Evolutionary conservation across 371 early-diverging fungal genomes (phyloP).

Genomic region (Lichtheimia ramosa): DNA sequence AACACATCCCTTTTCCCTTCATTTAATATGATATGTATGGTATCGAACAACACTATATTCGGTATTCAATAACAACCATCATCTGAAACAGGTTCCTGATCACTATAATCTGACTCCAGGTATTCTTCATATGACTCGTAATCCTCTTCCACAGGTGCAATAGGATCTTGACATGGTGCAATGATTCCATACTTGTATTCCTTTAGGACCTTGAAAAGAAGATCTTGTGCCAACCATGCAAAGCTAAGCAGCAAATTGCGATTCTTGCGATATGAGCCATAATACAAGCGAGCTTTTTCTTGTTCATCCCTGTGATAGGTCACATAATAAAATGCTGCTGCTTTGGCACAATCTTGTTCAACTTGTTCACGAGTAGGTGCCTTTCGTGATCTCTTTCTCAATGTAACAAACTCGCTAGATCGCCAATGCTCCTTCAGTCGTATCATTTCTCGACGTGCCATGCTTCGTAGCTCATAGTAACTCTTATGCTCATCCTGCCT

Average conservation of each 20-base stretch:
- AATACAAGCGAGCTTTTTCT: background rate
- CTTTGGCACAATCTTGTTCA: conserved; percentile 45
- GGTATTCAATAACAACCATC: too few species aligned
- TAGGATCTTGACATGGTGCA: too few species aligned
- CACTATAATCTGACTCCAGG: too few species aligned
- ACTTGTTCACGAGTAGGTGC: background rate
- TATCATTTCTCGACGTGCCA: background rate
- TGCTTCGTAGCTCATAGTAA: conserved; percentile 1
- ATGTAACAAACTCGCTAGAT: background rate
- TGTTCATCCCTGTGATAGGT: conserved; percentile 51
- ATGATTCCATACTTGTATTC: too few species aligned
- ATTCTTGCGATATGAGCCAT: conserved; percentile 16
- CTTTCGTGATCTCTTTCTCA: conserved; percentile 11
- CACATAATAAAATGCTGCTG: conserved; percentile 73
- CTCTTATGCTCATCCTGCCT: conserved; percentile 15
- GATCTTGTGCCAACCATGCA: too few species aligned
- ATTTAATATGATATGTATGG: too few species aligned
- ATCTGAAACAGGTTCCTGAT: too few species aligned
- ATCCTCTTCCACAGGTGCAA: too few species aligned
- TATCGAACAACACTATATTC: too few species aligned
- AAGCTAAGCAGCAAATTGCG: conserved; percentile 12
- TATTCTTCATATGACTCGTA: too few species aligned
- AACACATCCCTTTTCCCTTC: too few species aligned
- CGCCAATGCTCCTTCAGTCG: conserved; percentile 8
- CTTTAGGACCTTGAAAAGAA: too few species aligned